phyloP scores from a whole-genome alignment of 169 alveolate genomes.

The Plasmodium vinckei region DNA sequence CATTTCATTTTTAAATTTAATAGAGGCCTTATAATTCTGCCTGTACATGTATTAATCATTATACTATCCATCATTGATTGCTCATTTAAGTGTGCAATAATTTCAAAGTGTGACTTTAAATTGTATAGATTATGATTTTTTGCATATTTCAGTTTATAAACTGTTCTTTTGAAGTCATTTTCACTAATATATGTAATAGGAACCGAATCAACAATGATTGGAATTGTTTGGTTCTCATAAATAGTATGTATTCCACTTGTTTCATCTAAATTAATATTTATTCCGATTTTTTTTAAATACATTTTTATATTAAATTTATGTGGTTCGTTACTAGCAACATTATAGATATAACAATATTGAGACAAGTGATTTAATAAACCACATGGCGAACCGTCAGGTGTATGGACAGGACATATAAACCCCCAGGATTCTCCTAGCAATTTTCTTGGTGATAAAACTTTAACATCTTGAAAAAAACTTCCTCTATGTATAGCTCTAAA shows the following conservation, averaged over 20 bases:
- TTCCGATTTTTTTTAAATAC: conserved; percentile 68
- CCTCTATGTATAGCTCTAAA: conserved; percentile 99
- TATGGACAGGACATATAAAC: conserved; percentile 99
- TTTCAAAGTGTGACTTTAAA: conserved; percentile 68
- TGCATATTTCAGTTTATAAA: conserved; percentile 67
- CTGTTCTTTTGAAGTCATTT: conserved; percentile 84
- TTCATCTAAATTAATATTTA: conserved; percentile 51
- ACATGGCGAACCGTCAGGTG: conserved; percentile 99
- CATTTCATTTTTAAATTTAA: conserved; percentile 90
- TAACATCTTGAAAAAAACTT: conserved; percentile 90
- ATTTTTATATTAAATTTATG: conserved; percentile 70
- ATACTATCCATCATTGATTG: conserved; percentile 89
- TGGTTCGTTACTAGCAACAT: conserved; percentile 44
- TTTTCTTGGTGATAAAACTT: conserved; percentile 90
- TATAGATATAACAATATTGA: conserved; percentile 86
- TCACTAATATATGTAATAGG: conserved; percentile 80
- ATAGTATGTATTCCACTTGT: conserved; percentile 67
- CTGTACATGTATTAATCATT: conserved; percentile 95
- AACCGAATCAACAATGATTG: conserved; percentile 73
- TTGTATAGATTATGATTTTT: conserved; percentile 60
- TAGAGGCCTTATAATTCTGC: conserved; percentile 98
- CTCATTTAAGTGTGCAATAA: conserved; percentile 60
- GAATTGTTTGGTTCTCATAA: conserved; percentile 60
- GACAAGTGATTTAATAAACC: conserved; percentile 98
- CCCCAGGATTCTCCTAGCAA: conserved; percentile 99